Evolutionary conservation across 768 basidiomycete genomes (phyloP), one percentile per base, ranked within the genome.

Genomic region (Boletus coccyginus): DNA sequence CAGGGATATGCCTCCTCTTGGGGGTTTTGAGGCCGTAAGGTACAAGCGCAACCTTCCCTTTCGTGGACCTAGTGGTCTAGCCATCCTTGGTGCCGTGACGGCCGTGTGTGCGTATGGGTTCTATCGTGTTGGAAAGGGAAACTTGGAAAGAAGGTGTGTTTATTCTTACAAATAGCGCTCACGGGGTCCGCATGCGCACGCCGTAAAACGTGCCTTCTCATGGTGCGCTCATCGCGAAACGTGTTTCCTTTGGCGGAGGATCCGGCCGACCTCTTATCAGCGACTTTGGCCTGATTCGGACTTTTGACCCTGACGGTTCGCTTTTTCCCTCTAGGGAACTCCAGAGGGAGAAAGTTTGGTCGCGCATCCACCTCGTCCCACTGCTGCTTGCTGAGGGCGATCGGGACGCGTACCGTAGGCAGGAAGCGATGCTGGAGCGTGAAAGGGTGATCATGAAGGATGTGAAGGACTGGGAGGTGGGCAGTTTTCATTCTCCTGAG

Each of bases 11-110:
- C 96, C 96, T 65, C 96, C 96, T 41, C 64, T 85, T 44, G 94
- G 94, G 59, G 96, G 96, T 3, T 99, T 96, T 75, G 94, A 92
- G 69, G 76, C 88, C 31, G 75, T 99, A 75, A 88, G 88, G 74
- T 99, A 98, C 83, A 95, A 94, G 74, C 90, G 96, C 63, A 96
- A 95, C 74, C 83, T 98, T 46, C 94, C 96, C 45, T 78, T 92
- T 70, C 84, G 90, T 56, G 92, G 92, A 3, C 93, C 92, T 51
- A 84, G 92, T 35, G 94, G 92, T 24, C 77, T 87, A 53, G 87
- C 82, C 61, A 85, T 98, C 66, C 89, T 98, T 60, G 88, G 85
- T 51, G 89, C 85, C n/a, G 90, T 95, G 62, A 84, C 85, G 60
- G 87, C 83, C 57, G 78, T 98, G 61, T 96, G 92, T 74, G 86